Percentiles rank a stretch among this genome's conserved stretches.
Evolutionary conservation across 257 asterid genomes (phyloP).

Genomic region (Solanum medicagineum): DNA sequence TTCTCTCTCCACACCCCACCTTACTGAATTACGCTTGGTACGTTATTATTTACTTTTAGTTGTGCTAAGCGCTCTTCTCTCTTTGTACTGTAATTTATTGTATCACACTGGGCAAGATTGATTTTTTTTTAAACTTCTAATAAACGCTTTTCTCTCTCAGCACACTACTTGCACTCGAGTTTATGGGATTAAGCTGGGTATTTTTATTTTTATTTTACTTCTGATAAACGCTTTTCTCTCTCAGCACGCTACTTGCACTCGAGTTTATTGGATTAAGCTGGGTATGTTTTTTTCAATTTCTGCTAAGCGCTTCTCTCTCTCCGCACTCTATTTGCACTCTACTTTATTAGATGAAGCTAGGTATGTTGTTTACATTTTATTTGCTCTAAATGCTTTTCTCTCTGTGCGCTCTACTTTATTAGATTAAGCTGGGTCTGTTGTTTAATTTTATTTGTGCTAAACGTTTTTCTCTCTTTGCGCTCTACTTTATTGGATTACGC

Average conservation of each 20-base stretch:
- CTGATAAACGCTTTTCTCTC: not conserved
- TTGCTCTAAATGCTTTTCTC: not conserved
- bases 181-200: no score
- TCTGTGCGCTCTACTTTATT: not conserved
- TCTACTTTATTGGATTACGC: not conserved
- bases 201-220: not conserved
- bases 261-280: not conserved
- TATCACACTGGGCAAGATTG: no score
- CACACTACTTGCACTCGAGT: no score
- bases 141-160: no score
- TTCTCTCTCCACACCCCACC: no score
- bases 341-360: not conserved
- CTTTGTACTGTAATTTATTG: no score
- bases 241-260: not conserved
- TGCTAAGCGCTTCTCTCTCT: not conserved
- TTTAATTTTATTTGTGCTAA: not conserved
- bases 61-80: not conserved
- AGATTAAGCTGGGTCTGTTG: not conserved
- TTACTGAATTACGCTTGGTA: no score
- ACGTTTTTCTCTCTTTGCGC: not conserved
- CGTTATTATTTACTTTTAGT: not conserved
- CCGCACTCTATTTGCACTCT: not conserved
- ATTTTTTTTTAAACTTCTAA: no score
- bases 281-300: not conserved
- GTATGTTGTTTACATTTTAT: not conserved